These are phyloP conservation scores for Draba incana DNA, from an alignment of 345 rosid genomes.

Conservation along the genomic window DNA sequence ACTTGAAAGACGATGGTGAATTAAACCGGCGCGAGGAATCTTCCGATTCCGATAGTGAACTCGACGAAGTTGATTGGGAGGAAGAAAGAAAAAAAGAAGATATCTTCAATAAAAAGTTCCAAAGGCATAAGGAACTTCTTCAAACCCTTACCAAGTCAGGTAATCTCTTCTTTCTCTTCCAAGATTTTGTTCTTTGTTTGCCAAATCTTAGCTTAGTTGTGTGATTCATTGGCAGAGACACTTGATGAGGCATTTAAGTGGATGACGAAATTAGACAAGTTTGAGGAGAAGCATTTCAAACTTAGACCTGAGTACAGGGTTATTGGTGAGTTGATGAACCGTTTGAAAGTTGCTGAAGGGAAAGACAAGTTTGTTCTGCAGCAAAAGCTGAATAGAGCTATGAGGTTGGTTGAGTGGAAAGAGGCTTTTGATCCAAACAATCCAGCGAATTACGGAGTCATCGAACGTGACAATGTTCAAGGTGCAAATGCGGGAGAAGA, in stretches of 20 bases:
- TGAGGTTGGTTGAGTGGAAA: conserved; percentile 84
- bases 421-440: conserved; percentile 90
- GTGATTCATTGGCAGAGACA: conserved; percentile 54
- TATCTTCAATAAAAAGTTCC: conserved; percentile 56
- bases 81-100: conserved; percentile 45
- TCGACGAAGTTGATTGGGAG: conserved; percentile 59
- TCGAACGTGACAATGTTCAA: conserved; percentile 53
- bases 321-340: conserved; percentile 88
- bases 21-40: conserved; percentile 57
- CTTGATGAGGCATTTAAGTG: conserved; percentile 74
- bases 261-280: conserved; percentile 80
- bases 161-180: conserved; percentile 26
- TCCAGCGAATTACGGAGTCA: conserved; percentile 75
- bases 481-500: conserved; percentile 49
- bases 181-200: too few species aligned
- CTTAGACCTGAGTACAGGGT: conserved; percentile 81
- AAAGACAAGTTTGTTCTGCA: conserved; percentile 88
- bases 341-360: conserved; percentile 79
- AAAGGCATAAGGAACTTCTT: conserved; percentile 68
- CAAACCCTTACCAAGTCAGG: conserved; percentile 57
- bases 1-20: conserved; percentile 48
- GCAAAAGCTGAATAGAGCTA: conserved; percentile 82
- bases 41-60: conserved; percentile 75
- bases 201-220: conserved; percentile 1
- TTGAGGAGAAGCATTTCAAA: conserved; percentile 78